Conservation (phyloP, 2,329 filamentous ascomycete genomes). For the Thelonectria olida region DNA sequence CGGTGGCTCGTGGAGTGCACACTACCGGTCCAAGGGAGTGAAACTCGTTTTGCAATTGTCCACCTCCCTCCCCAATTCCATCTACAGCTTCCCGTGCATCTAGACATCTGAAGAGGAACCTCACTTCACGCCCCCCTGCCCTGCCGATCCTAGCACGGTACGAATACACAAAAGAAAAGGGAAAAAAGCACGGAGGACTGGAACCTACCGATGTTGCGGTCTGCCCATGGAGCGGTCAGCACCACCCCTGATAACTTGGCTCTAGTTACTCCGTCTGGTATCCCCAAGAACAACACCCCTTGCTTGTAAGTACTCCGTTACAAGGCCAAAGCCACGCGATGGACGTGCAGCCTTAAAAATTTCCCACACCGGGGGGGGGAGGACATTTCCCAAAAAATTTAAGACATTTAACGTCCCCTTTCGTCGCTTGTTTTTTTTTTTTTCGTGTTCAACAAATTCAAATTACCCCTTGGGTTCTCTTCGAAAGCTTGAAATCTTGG, state of each 20-base stretch:
- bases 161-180: slow-evolving; percentile 9
- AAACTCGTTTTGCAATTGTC: neutral
- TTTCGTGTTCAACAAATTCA: slow-evolving; percentile 16
- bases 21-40: too few species aligned
- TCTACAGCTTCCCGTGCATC: neutral
- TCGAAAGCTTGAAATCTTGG: neutral
- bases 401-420: neutral
- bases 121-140: slow-evolving; percentile 26
- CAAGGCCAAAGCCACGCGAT: slow-evolving; percentile 14
- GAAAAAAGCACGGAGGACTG: slow-evolving; percentile 17
- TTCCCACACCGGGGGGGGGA: neutral
- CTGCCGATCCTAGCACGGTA: slow-evolving; percentile 39
- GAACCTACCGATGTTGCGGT: slow-evolving; percentile 14
- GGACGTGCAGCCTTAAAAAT: slow-evolving; percentile 13
- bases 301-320: neutral
- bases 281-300: too few species aligned
- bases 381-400: neutral
- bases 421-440: slow-evolving; percentile 6
- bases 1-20: neutral
- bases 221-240: slow-evolving; percentile 14
- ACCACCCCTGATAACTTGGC: slow-evolving; percentile 11
- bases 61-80: neutral
- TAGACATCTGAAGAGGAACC: neutral
- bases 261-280: neutral
- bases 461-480: slow-evolving; percentile 1